Evolutionary conservation across 305 asterid genomes (phyloP).

Genomic region (Solanum hybrid): DNA sequence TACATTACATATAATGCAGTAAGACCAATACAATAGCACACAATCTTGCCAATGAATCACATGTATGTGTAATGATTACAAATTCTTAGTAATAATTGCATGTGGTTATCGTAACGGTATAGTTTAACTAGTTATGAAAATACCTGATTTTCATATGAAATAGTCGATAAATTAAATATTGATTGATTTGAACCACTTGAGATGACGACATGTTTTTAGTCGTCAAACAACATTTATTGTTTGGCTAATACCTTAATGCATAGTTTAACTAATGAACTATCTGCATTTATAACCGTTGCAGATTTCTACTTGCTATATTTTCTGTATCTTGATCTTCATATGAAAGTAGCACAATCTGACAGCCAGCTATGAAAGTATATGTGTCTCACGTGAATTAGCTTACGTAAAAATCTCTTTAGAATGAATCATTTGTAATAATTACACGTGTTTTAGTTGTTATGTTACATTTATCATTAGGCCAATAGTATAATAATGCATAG

Average conservation of each 20-base stretch:
- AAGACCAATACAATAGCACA: neutral
- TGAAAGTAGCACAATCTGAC: neutral
- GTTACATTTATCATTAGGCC: neutral
- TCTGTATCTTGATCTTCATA: neutral
- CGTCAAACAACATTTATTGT: neutral
- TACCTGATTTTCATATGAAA: neutral
- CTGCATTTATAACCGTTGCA: neutral
- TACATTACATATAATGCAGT: neutral
- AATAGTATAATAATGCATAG: neutral
- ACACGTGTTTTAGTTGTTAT: neutral
- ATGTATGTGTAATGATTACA: neutral
- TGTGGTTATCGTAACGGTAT: neutral
- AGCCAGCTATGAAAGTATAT: neutral
- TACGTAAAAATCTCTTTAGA: neutral
- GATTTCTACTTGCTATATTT: neutral
- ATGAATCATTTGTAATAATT: neutral
- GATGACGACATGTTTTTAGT: neutral
- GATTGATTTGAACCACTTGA: neutral
- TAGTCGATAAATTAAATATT: neutral
- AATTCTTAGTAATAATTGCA: neutral
- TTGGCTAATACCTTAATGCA: neutral
- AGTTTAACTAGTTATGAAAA: neutral
- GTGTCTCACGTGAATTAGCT: neutral
- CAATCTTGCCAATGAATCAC: neutral
- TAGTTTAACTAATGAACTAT: neutral